Base-by-base conservation (phyloP, 2,329 filamentous ascomycete genomes). In the Corniculantispora saksenae region DNA sequence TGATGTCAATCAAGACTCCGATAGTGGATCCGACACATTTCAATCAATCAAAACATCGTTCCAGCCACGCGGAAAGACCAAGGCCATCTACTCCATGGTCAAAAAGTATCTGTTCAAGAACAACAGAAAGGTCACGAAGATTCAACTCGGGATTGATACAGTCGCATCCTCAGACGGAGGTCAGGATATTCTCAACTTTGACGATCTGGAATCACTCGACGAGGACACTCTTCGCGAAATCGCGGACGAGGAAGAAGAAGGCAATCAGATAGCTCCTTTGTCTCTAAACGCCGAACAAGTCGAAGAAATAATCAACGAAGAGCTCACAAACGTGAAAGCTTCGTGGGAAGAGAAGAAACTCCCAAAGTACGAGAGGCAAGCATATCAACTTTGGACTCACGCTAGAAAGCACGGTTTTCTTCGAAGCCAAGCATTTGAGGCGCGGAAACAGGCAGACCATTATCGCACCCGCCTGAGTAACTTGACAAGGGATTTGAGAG, bases 191-290 rank as follows among this genome's bases (percentile, higher is more conserved):
- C 79, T 83, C 35, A 85, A 83, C 67, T 61, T 76, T 7, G 68
- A 69, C n/a, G 73, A 76, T 47, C 51, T 77, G 3, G 72, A 75
- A 5, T 70, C 71, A 3, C 63, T 71, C 3, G 88, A 91, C 69
- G 79, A 83, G 13, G 82, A 85, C 43, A 89, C 86, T 0, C 84
- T 82, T 79, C 77, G 76, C 51, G 89, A 91, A 70, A 89, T 91
- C 12, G 82, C 89, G 54, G 78, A 84, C 35, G 87, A 89, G 66
- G 76, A 78, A 48, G 76, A 79, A 61, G 78, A 80, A 53, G 74
- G 67, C 12, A 61, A 21, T 3, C 27, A 56, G n/a, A 23, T 29
- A 13, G 19, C n/a, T 13, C 38, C 57, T 9, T 51, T 29, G 40
- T 19, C 35, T 12, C 61, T 53, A 54, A 48, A 35, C n/a, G 35